Base-by-base conservation (phyloP, 768 basidiomycete genomes). In the Butyriboletus loyo region DNA sequence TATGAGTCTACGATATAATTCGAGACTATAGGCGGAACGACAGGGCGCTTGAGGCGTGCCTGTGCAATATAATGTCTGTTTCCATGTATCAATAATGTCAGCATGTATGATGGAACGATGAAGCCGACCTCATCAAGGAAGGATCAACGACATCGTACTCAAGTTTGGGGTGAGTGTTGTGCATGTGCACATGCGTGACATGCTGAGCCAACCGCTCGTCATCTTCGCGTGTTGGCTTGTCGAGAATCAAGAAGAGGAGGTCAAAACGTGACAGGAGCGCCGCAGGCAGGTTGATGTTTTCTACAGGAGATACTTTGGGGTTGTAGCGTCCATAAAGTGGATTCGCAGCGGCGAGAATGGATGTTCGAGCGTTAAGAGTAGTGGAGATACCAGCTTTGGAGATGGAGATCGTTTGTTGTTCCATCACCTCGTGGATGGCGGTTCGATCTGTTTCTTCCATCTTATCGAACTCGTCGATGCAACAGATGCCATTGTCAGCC, bases 401-500 rank as follows among this genome's bases (percentile, higher is more conserved):
- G 57, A 99, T 99, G 3, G 96, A 98, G 51, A 99, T 98, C 0
- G 97, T 99, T 73, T 99, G 97, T 70, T 98, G 97, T 73, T 98
- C 96, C 97, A 99, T 99, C 54, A 99, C 97, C 79, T 99, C 97
- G 74, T 99, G 97, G 56, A 99, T 98, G 14, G 97, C 92, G 2
- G 97, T 98, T 60, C 97, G 80, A 69, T 98, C 97, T 1, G 92
- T 71, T 73, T 99, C 97, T 60, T 98, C 97, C 97, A 99, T 99
- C 71, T 99, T 98, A 76, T 99, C 97, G 66, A 99, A 99, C 68
- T 99, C 97, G 60, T 99, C 97, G 57, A 99, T 99, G 71, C 96
- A 98, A 75, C 95, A 98, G 64, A 99, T 99, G 27, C 97, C 97
- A 59, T 99, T 99, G 71, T 99, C 97, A 11, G 97, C 96, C 42